phyloP scores from a whole-genome alignment of 306 rosid genomes.

The Citrullus amarus region DNA sequence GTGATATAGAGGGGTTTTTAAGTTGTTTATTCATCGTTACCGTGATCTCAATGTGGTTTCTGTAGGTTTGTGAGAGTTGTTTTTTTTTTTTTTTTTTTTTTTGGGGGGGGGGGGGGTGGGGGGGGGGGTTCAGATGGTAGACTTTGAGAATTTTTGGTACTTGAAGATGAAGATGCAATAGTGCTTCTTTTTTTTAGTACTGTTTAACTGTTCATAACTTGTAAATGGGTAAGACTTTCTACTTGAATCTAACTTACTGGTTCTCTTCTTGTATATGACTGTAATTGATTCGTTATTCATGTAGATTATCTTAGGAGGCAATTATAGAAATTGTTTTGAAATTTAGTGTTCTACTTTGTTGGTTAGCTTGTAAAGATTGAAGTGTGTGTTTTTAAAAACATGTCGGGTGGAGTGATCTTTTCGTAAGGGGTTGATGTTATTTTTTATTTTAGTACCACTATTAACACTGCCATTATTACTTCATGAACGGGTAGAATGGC shows the following conservation, averaged over 20 bases:
- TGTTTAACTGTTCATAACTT: not conserved
- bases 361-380: too few species aligned
- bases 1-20: not conserved
- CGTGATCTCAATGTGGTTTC: not conserved
- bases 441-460: too few species aligned
- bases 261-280: not conserved
- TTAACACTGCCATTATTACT: not conserved
- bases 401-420: too few species aligned
- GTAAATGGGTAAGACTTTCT: not conserved
- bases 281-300: not conserved
- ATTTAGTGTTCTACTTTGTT: too few species aligned
- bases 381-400: too few species aligned
- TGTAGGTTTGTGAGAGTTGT: not conserved
- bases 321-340: too few species aligned
- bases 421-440: too few species aligned
- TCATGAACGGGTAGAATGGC: not conserved
- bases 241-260: not conserved
- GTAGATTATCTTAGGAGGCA: not conserved
- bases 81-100: too few species aligned
- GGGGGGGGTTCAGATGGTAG: too few species aligned
- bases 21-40: not conserved
- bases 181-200: not conserved
- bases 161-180: not conserved
- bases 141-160: not conserved
- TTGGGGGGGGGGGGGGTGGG: too few species aligned